Conservation (phyloP, 2,329 filamentous ascomycete species). For the Stagonosporopsis cucurbitacearum region DNA sequence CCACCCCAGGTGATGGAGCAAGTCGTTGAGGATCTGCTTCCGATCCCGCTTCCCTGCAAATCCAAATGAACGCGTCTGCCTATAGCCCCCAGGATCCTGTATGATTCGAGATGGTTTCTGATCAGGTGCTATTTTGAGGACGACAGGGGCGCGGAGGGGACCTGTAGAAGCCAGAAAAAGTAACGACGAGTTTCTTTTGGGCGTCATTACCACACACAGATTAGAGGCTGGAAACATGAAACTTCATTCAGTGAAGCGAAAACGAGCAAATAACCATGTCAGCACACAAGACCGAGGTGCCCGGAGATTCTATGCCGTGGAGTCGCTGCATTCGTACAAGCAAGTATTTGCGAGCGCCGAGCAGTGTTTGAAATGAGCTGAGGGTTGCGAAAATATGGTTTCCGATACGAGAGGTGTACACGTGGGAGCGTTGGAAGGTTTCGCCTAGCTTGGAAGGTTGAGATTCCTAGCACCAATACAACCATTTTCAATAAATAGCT, state of each 20-base stretch:
- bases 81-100: neutral
- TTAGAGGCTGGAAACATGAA: constrained; percentile 28
- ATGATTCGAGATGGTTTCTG: constrained; percentile 5
- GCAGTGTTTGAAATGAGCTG: neutral
- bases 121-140: constrained; percentile 43
- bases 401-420: constrained; percentile 3
- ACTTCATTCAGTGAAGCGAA: constrained; percentile 23
- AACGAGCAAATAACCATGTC: constrained; percentile 15
- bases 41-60: constrained; percentile 10
- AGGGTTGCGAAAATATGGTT: constrained; percentile 5
- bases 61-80: constrained; percentile 8
- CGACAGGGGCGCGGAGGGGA: constrained; percentile 15
- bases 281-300: constrained; percentile 16
- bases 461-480: neutral
- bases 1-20: constrained; percentile 4
- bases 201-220: constrained; percentile 19
- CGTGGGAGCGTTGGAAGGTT: constrained; percentile 1
- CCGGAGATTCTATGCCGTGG: constrained; percentile 22
- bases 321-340: neutral
- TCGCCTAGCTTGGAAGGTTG: neutral
- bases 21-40: constrained; percentile 12
- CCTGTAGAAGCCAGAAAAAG: neutral
- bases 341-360: neutral
- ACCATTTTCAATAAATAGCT: neutral
- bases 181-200: neutral